phyloP scores from a whole-genome alignment of 2,329 filamentous ascomycete species.

The Ophiostoma quercus region DNA sequence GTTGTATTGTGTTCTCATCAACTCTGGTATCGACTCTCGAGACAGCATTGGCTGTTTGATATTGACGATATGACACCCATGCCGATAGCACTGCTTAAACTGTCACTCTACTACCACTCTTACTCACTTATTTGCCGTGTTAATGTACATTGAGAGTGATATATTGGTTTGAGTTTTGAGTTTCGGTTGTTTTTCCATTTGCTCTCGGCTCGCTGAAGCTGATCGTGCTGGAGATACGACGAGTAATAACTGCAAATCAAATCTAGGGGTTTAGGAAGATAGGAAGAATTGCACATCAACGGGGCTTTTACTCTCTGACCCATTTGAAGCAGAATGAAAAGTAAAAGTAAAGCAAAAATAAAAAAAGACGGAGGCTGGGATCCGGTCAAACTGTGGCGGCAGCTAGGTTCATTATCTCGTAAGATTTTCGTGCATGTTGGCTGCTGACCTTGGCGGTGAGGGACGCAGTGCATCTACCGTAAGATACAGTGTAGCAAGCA shows the following conservation, averaged over 20 bases:
- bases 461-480: not conserved
- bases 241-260: not conserved
- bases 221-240: not conserved
- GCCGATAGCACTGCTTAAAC: not conserved
- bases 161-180: not conserved
- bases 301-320: not conserved
- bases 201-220: not conserved
- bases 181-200: not conserved
- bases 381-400: too few relatives aligned
- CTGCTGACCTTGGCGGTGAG: not conserved
- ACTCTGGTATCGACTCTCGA: not conserved
- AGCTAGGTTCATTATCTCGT: not conserved
- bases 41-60: not conserved
- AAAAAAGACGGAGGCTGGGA: too few relatives aligned
- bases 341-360: too few relatives aligned
- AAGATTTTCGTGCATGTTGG: not conserved
- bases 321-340: too few relatives aligned
- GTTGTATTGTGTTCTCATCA: not conserved
- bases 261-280: not conserved
- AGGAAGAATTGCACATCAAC: not conserved
- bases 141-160: too few relatives aligned
- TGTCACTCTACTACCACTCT: too few relatives aligned
- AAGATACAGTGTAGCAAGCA: not conserved
- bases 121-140: too few relatives aligned
- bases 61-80: not conserved